phyloP scores from a whole-genome alignment of 2,329 filamentous ascomycete genomes.

The Juglanconis sp. region DNA sequence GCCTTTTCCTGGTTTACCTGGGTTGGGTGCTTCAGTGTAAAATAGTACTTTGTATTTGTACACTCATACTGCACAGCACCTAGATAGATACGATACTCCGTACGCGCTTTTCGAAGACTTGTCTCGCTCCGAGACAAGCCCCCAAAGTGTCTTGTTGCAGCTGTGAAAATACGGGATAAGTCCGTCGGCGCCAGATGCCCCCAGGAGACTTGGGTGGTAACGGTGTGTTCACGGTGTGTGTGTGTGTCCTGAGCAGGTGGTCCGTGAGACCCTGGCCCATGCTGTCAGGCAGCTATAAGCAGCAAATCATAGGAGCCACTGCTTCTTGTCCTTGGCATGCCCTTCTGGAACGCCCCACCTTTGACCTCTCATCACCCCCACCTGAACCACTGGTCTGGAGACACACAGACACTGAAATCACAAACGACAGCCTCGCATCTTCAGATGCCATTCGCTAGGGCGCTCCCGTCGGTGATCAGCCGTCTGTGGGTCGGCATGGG shows the following conservation, averaged over 20 bases:
- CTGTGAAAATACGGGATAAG: no score
- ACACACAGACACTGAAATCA: not conserved
- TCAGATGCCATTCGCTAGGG: not conserved
- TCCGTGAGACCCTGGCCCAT: not conserved
- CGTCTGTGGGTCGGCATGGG: not conserved
- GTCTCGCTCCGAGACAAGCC: no score
- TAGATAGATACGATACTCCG: no score
- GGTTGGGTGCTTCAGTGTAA: not conserved
- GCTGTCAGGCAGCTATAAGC: not conserved
- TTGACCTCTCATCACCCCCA: not conserved
- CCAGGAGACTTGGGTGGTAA: no score
- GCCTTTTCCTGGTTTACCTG: not conserved
- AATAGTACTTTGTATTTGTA: no score
- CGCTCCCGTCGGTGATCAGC: not conserved
- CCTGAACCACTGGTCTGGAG: not conserved
- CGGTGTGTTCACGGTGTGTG: no score
- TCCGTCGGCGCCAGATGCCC: no score
- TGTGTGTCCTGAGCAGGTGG: not conserved
- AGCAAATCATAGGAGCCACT: not conserved
- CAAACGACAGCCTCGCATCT: not conserved
- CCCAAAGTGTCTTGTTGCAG: no score
- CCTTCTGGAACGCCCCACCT: constrained; percentile 2
- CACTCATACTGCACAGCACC: no score
- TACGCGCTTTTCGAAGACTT: no score
- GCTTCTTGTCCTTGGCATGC: not conserved